These are phyloP conservation scores for Hippophae tibetana DNA, from an alignment of 306 rosid species.

Conservation along the genomic window DNA sequence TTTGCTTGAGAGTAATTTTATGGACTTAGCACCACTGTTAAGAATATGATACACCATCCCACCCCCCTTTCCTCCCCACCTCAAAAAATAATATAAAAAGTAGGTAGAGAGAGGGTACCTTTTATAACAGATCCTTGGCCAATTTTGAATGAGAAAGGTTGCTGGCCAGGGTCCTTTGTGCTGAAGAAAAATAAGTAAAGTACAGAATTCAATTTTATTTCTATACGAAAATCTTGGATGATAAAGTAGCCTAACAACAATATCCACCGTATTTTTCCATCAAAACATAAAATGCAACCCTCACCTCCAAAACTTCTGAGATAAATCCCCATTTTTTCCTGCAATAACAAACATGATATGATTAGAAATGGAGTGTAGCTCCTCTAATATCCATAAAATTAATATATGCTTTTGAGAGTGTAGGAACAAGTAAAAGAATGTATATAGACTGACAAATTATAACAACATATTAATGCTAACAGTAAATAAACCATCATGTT, in stretches of 20 bases:
- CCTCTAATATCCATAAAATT: too few species aligned
- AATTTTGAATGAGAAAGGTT: constrained; percentile 67
- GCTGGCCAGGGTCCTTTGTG: constrained; percentile 89
- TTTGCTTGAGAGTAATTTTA: too few species aligned
- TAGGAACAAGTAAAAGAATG: too few species aligned
- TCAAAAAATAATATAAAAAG: background rate
- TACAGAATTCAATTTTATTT: background rate
- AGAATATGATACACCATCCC: too few species aligned
- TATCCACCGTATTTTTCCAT: background rate
- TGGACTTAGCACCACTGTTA: too few species aligned
- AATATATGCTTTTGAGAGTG: too few species aligned
- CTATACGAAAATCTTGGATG: background rate
- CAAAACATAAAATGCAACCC: background rate
- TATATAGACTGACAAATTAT: background rate
- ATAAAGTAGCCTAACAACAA: background rate
- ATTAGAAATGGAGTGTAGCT: background rate
- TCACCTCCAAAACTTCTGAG: constrained; percentile 89
- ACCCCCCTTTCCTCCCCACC: background rate
- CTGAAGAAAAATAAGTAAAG: constrained; percentile 27
- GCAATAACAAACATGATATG: constrained; percentile 1
- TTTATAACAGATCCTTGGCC: constrained; percentile 87
- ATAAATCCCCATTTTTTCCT: constrained; percentile 80
- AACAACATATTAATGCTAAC: background rate
- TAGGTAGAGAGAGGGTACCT: constrained; percentile 27
- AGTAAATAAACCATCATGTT: background rate